A percentile compares a stretch with the other conserved stretches of the same genome.
phyloP scores from a whole-genome alignment of 495 filamentous ascomycete genomes.

The Penicillium fimorum region DNA sequence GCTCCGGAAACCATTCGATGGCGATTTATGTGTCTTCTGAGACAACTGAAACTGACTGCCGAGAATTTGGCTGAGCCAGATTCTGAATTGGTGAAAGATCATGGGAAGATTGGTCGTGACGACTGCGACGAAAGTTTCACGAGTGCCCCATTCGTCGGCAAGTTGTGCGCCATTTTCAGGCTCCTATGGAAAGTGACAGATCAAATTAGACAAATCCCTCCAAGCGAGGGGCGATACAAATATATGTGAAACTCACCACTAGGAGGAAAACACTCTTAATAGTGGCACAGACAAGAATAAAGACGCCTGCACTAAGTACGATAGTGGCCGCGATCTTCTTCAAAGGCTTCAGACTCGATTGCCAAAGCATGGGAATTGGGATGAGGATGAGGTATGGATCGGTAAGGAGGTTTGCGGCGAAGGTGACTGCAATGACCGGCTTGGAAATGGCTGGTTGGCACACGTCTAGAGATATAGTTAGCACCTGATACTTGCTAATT shows the following conservation, averaged over 20 bases:
- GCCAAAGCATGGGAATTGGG: constrained; percentile 55
- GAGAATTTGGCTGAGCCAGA: constrained; percentile 41
- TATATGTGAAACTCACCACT: constrained; percentile 27
- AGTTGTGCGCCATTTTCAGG: constrained; percentile 46
- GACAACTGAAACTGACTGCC: constrained; percentile 31
- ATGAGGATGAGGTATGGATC: constrained; percentile 55
- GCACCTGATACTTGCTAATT: background rate
- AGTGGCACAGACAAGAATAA: constrained; percentile 48
- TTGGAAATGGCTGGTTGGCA: constrained; percentile 52
- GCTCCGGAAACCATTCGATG: constrained; percentile 19
- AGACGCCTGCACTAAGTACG: constrained; percentile 49
- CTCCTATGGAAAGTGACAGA: constrained; percentile 26
- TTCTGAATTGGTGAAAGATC: constrained; percentile 50
- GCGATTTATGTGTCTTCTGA: constrained; percentile 26
- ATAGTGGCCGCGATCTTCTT: constrained; percentile 50
- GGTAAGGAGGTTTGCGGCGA: constrained; percentile 48
- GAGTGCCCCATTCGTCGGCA: constrained; percentile 50
- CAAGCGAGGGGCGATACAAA: background rate
- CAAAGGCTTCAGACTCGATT: constrained; percentile 37
- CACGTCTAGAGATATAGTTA: constrained; percentile 29
- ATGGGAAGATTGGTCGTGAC: constrained; percentile 54
- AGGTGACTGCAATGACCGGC: constrained; percentile 44
- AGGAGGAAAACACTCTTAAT: constrained; percentile 49
- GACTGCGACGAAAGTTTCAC: constrained; percentile 53
- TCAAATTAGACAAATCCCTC: background rate